Evolutionary conservation across 805 yeast species (phyloP), one percentile per base, ranked within the genome.

Genomic region (Pichia manshurica): DNA sequence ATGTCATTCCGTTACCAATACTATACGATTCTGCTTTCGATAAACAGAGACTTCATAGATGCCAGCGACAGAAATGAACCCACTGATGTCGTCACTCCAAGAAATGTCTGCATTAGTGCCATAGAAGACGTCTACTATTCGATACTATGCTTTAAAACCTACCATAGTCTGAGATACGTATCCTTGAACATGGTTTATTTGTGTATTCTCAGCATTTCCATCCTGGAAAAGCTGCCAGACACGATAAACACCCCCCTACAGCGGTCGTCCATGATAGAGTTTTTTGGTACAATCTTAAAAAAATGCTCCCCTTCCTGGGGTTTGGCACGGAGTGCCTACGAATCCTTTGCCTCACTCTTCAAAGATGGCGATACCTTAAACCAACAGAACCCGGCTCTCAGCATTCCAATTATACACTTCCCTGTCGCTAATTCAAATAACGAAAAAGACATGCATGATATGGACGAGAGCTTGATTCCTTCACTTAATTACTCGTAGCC

Each of bases 1-100:
- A 47, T 47, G 50, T 25, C 34, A 2, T 42, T 47, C 12, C 22
- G 46, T 22, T 42, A 47, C 38, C 46, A 38, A 15, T 47, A 47
- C 38, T 47, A 47, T 29, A 32, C 43, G 10, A n/a, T 38, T 17
- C 5, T 42, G n/a, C 29, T 43, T 4, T 36, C 42, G 4, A 34
- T 42, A 13, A 42, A 47, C 34, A 42, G 61, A 63, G 44, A 59
- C 70, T 16, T 56, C 28, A 19, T 70, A 17, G 29, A 25, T 25
- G 36, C 5, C 9, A 40, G 20, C n/a, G 8, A 3, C 15, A 23
- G n/a, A 4, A n/a, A 33, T 33, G 21, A 38, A 3, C 7, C 20
- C 4, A 8, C 17, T 5, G 25, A 12, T 23, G 13, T 6, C 4
- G 17, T 16, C 3, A 19, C 44, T 2, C 35, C 48, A 8, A 34